phyloP scores from a whole-genome alignment of 192 early-diverging fungal genomes.

The Coemansia sp. region DNA sequence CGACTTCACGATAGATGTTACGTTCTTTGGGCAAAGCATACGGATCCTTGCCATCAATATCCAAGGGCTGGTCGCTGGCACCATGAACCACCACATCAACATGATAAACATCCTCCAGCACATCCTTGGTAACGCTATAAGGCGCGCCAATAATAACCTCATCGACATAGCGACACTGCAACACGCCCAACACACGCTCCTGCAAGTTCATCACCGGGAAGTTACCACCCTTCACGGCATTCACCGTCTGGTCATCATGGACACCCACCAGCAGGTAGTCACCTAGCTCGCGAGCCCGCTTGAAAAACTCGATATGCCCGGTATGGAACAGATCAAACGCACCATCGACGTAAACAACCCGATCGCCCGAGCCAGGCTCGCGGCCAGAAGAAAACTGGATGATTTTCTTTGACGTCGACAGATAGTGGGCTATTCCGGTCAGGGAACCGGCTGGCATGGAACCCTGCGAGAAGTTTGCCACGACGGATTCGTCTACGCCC shows the following conservation, averaged over 20 bases:
- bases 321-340: conserved; percentile 96
- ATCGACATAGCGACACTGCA: conserved; percentile 90
- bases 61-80: conserved; percentile 62
- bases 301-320: conserved; percentile 93
- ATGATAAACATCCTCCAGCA: conserved; percentile 81
- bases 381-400: conserved; percentile 85
- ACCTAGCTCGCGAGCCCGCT: conserved; percentile 77
- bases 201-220: conserved; percentile 95
- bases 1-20: conserved; percentile 77
- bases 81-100: conserved; percentile 80
- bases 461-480: conserved; percentile 48
- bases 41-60: conserved; percentile 77
- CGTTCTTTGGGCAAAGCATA: conserved; percentile 79
- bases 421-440: conserved; percentile 78
- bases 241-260: conserved; percentile 88
- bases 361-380: conserved; percentile 73
- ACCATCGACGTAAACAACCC: conserved; percentile 92
- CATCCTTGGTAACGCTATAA: conserved; percentile 80
- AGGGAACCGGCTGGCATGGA: conserved; percentile 26
- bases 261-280: conserved; percentile 92
- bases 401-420: conserved; percentile 83
- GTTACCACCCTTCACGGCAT: conserved; percentile 80
- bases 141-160: conserved; percentile 94
- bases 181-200: conserved; percentile 89
- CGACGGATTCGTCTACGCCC: conserved; percentile 46